Base-by-base conservation (phyloP, 2,329 filamentous ascomycete genomes). In the Aspergillus aculeatinus region DNA sequence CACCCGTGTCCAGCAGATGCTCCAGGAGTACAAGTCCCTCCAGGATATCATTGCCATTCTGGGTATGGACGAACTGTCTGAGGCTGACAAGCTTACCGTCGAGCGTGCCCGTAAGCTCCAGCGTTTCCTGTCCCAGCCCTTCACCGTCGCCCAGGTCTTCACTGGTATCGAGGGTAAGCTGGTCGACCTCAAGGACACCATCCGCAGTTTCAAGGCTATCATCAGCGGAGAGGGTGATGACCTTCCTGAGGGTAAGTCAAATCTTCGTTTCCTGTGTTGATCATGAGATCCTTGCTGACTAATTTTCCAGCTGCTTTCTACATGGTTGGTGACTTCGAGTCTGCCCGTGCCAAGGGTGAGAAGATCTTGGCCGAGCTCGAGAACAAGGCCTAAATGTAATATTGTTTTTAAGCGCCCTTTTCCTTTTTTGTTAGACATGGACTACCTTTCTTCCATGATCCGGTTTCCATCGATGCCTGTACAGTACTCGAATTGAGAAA, bases 1-100 rank as follows among this genome's bases (percentile, higher is more conserved):
- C 80, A 91, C 90, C 80, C 89, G 89, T 74, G 95, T 99, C 77
- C 95, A 99, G 87, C 92, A 96, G 85, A 98, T 97, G 83, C 89
- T 99, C 79, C 95, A 99, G 85, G 95, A 98, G 87, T 99, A 99
- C 91, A 98, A 98, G 91, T 98, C 94, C 68, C 92, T 99, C 71
- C 95, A 99, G 86, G 95, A 99, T 86, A 99, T 99, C 89, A 97
- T 97, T 86, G 95, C 95, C 82, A 99, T 99, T 92, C 84, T 98
- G 80, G 94, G 94, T 89, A 98, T 99, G 95, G 95, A 99, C 82
- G 95, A 99, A 81, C 84, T 99, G 83, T 98, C 95, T 68, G 95
- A 98, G 87, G 90, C 91, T 75, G 95, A 99, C 83, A 97, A 99
- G 90, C 89, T 99, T 76, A 98, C 95, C 74, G 95, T 99, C 87